These are phyloP conservation scores for Candida boidinii DNA, from an alignment of 805 yeast species.

Conservation along the genomic window DNA sequence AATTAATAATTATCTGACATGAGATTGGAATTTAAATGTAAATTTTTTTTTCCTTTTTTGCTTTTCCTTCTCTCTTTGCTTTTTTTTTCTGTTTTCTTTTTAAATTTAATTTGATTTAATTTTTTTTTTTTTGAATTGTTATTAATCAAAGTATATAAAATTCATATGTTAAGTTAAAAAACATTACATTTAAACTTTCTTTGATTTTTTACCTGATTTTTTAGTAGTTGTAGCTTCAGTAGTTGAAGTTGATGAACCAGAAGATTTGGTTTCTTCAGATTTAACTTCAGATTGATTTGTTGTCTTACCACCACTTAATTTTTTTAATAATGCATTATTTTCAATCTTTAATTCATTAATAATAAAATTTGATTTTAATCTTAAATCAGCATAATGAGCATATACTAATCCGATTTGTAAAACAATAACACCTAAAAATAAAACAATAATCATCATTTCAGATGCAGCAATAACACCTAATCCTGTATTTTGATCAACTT, in stretches of 20 bases:
- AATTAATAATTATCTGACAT: too few species aligned
- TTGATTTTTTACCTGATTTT: background rate
- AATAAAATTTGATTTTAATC: slow-evolving; percentile 16
- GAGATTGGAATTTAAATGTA: too few species aligned
- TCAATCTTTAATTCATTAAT: slow-evolving; percentile 17
- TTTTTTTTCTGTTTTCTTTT: too few species aligned
- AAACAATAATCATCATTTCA: slow-evolving; percentile 62
- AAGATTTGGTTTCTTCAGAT: too few species aligned
- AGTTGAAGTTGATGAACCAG: background rate
- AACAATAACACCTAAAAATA: slow-evolving; percentile 69
- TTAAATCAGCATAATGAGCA: slow-evolving; percentile 35
- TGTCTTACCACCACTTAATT: background rate
- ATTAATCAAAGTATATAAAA: too few species aligned
- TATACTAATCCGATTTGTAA: slow-evolving; percentile 87
- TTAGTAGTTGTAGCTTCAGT: background rate
- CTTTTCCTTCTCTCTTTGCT: too few species aligned
- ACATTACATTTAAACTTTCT: slow-evolving; percentile 22
- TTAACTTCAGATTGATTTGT: too few species aligned
- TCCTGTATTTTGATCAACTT: slow-evolving; percentile 79
- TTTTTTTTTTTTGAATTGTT: too few species aligned
- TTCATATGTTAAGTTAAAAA: too few species aligned
- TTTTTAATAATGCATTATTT: slow-evolving; percentile 6
- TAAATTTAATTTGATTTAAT: too few species aligned
- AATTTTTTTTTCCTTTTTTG: too few species aligned
- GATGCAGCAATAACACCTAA: slow-evolving; percentile 89